These are phyloP conservation scores for Psilocybe azurescens DNA, from an alignment of 768 basidiomycete species.

Conservation along the genomic window DNA sequence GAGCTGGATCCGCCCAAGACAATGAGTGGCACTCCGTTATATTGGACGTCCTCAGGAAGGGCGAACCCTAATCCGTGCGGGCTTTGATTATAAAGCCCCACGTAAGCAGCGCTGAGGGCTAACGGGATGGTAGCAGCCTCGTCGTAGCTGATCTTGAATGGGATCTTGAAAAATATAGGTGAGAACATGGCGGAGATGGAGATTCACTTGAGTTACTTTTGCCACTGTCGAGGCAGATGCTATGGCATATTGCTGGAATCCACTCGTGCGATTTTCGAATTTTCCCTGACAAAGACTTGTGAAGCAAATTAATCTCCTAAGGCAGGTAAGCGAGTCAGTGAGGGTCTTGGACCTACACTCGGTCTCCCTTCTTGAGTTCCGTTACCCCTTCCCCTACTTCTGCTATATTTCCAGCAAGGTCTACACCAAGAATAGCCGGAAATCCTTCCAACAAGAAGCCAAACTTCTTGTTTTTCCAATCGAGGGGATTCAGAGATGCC, in stretches of 20 bases:
- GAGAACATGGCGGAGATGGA: background rate
- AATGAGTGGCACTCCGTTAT: slow-evolving; percentile 48
- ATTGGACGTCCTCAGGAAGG: slow-evolving; percentile 42
- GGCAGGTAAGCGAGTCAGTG: background rate
- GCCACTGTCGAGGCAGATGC: slow-evolving; percentile 43
- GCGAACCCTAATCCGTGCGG: slow-evolving; percentile 46
- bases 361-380: slow-evolving; percentile 54
- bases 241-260: slow-evolving; percentile 53
- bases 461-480: slow-evolving; percentile 38
- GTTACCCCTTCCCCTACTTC: slow-evolving; percentile 57
- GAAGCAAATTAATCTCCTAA: background rate
- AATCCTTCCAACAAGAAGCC: slow-evolving; percentile 37
- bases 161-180: slow-evolving; percentile 30
- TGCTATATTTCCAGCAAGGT: slow-evolving; percentile 57
- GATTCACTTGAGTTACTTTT: slow-evolving; percentile 34
- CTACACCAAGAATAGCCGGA: slow-evolving; percentile 52
- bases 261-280: slow-evolving; percentile 37
- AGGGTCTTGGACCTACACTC: slow-evolving; percentile 44
- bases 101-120: slow-evolving; percentile 49
- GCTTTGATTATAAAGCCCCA: slow-evolving; percentile 47
- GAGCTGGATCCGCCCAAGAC: slow-evolving; percentile 55
- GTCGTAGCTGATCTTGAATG: slow-evolving; percentile 39
- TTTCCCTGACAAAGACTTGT: slow-evolving; percentile 46
- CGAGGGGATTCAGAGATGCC: slow-evolving; percentile 52
- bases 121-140: slow-evolving; percentile 54